Percentiles rank a stretch among this genome's conserved stretches.
These are phyloP conservation scores for Curvularia spicifera DNA, from an alignment of 2,329 filamentous ascomycete genomes.

Conservation along the genomic window DNA sequence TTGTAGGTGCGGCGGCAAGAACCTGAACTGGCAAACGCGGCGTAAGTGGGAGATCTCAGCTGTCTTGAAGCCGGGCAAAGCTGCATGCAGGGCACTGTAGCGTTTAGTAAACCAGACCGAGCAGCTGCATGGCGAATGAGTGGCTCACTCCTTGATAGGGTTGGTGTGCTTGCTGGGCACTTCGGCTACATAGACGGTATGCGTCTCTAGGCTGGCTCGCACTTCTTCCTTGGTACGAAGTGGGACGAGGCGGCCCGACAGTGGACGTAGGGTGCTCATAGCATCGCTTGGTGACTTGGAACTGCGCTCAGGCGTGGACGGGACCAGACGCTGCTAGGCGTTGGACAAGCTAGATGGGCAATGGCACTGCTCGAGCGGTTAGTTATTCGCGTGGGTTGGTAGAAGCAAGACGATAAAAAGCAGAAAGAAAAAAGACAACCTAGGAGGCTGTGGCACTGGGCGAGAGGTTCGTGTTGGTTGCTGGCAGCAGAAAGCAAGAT, in stretches of 20 bases:
- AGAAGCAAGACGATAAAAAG: background rate
- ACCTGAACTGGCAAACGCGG: slow-evolving; percentile 74
- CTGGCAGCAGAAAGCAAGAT: background rate
- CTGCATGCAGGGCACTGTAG: slow-evolving; percentile 55
- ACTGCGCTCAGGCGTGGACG: slow-evolving; percentile 3
- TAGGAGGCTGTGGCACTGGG: background rate
- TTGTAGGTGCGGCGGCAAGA: slow-evolving; percentile 68
- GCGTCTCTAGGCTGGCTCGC: slow-evolving; percentile 58
- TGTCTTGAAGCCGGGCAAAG: slow-evolving; percentile 52
- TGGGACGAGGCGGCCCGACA: slow-evolving; percentile 42
- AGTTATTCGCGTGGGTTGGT: background rate
- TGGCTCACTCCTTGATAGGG: slow-evolving; percentile 71
- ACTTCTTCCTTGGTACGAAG: slow-evolving; percentile 60
- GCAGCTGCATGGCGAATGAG: slow-evolving; percentile 18
- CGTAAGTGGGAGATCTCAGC: slow-evolving; percentile 67
- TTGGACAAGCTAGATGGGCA: background rate
- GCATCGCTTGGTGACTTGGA: slow-evolving; percentile 25
- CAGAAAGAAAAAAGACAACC: slow-evolving; percentile 11
- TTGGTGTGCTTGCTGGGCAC: slow-evolving; percentile 75
- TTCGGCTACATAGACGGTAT: slow-evolving; percentile 73
- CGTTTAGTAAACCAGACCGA: slow-evolving; percentile 30
- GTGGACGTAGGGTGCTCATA: slow-evolving; percentile 32
- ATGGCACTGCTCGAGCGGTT: background rate
- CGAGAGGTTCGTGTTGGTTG: background rate
- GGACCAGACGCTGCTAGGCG: slow-evolving; percentile 5